Evolutionary conservation across 2,329 filamentous ascomycete genomes (phyloP), one percentile per base, ranked within the genome.

Genomic region (Fusarium pseudoanthophilum): DNA sequence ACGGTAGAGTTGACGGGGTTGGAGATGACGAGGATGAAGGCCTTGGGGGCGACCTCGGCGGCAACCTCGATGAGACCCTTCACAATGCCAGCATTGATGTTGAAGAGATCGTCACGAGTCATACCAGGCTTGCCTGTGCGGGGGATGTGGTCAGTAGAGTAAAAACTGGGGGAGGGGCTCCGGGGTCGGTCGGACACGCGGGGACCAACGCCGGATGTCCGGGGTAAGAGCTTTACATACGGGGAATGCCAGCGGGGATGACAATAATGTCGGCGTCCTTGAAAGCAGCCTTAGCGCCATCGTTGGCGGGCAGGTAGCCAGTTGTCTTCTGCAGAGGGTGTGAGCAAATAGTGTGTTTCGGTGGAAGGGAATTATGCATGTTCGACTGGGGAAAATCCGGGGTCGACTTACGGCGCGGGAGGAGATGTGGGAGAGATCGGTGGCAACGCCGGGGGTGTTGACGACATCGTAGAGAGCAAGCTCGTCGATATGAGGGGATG

Each of bases 1-100:
- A 99, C 96, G 65, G 96, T 99, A 60, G 95, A 97, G 92, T 99
- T 99, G 85, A 99, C 96, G 67, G 96, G 96, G 91, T 99, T 99
- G 80, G 95, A 98, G 85, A 99, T 99, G 87, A 99, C 92, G 75
- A 98, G 91, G 83, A 97, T 91, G 86, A 92, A 97, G 63, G 96
- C 96, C 84, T 98, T 97, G 82, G 96, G 96, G 82, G 92, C 92
- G 81, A 92, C 91, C 82, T 98, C 92, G 78, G 95, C 95, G 79
- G 94, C 91, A 60, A 93, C 92, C 88, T 97, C 93, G 79, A 97
- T 92, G 77, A 99, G 89, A 78, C 94, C 95, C 86, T 96, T 94
- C 82, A 99, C 96, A 81, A 99, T 99, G 79, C 95, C 94, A 70
- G 96, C 96, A 84, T 99, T 99, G 89, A 98, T 97, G 87, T 98